Conservation (phyloP, 768 basidiomycete species). For the Russula ochroleuca region DNA sequence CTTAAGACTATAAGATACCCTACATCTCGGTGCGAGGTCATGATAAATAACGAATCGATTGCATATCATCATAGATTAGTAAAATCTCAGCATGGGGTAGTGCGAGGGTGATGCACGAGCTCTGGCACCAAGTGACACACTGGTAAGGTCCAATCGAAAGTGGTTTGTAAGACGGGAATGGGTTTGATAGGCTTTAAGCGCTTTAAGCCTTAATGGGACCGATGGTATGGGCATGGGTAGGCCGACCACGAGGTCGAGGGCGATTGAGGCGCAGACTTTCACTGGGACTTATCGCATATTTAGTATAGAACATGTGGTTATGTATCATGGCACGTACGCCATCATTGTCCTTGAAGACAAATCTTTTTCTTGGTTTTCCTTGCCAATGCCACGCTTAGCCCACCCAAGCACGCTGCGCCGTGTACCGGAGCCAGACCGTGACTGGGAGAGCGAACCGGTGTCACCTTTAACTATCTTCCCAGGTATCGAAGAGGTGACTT, state of each 20-base stretch:
- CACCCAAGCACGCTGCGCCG: conserved; percentile 57
- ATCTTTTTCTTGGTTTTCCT: conserved; percentile 49
- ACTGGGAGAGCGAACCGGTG: conserved; percentile 37
- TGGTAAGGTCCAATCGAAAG: not conserved
- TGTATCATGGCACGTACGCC: conserved; percentile 46
- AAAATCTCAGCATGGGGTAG: conserved; percentile 2
- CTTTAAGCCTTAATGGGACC: conserved; percentile 6
- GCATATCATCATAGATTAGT: conserved; percentile 11
- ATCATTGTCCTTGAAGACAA: conserved; percentile 41
- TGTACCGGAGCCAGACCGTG: conserved; percentile 52
- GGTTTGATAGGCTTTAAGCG: not conserved
- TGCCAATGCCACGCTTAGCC: conserved; percentile 56
- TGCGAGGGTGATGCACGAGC: not conserved
- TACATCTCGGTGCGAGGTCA: not conserved
- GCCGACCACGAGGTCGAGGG: conserved; percentile 45
- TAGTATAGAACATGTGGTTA: not conserved
- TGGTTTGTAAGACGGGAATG: not conserved
- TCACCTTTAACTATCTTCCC: conserved; percentile 35
- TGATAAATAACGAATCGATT: not conserved
- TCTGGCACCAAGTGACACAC: not conserved
- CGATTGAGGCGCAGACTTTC: conserved; percentile 43
- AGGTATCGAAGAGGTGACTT: conserved; percentile 40
- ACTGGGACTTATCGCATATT: conserved; percentile 34
- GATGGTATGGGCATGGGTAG: conserved; percentile 33
- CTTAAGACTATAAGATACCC: not conserved